Evolutionary conservation across 2,329 filamentous ascomycete genomes (phyloP).

Genomic region (Monosporascus ibericus): DNA sequence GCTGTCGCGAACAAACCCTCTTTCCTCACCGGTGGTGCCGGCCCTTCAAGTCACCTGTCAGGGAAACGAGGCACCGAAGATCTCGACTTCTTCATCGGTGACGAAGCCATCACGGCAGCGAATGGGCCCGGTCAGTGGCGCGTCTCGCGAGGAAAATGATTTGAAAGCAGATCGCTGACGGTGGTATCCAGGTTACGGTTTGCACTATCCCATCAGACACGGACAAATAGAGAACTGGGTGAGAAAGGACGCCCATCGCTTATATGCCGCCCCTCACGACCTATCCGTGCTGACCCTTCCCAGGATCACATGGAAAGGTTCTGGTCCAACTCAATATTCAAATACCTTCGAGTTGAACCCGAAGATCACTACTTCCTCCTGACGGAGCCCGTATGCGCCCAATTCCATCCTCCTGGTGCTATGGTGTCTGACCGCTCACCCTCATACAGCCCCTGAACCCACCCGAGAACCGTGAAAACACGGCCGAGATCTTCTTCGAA

Average conservation of each 20-base stretch:
- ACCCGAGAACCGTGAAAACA: constrained; percentile 97
- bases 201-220: constrained; percentile 96
- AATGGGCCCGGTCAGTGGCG: constrained; percentile 65
- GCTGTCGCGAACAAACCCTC: constrained; percentile 92
- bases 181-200: constrained; percentile 65
- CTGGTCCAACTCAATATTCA: constrained; percentile 99
- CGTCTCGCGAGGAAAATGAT: too few relatives aligned
- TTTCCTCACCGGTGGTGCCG: constrained; percentile 86
- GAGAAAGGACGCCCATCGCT: constrained; percentile 10
- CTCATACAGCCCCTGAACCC: constrained; percentile 78
- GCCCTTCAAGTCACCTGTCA: constrained; percentile 74
- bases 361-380: constrained; percentile 98
- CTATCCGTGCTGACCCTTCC: constrained; percentile 12
- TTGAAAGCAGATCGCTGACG: constrained; percentile 8
- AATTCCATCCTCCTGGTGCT: constrained; percentile 2
- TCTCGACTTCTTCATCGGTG: constrained; percentile 96
- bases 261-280: neutral
- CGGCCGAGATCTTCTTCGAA: constrained; percentile 99
- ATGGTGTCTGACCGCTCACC: constrained; percentile 5
- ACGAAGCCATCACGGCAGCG: constrained; percentile 83
- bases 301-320: constrained; percentile 99
- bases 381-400: constrained; percentile 75
- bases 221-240: constrained; percentile 99
- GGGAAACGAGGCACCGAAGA: constrained; percentile 95
- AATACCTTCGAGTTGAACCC: constrained; percentile 94